phyloP scores from a whole-genome alignment of 495 filamentous ascomycete genomes.

The Podospora fimiseda region DNA sequence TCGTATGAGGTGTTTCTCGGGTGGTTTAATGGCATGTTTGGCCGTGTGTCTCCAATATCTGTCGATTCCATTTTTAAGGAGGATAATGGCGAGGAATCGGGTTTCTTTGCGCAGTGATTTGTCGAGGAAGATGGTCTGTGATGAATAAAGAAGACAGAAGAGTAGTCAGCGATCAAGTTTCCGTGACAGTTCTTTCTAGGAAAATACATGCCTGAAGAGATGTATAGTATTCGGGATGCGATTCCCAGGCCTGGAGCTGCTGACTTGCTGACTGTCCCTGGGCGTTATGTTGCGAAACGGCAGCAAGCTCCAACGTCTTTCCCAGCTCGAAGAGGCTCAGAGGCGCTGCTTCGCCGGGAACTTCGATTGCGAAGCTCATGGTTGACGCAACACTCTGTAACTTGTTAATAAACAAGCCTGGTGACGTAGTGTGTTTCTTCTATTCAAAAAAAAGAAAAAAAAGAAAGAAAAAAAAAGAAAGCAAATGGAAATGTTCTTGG shows the following conservation, averaged over 20 bases:
- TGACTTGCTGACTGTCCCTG: conserved; percentile 72
- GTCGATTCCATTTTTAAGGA: conserved; percentile 92
- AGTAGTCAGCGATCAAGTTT: not conserved
- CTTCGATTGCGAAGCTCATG: conserved; percentile 52
- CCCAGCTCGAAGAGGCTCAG: conserved; percentile 60
- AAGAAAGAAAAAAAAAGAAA: not conserved
- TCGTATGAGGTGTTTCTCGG: conserved; percentile 70
- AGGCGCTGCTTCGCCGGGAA: conserved; percentile 47
- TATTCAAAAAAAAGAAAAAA: not conserved
- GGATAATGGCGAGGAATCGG: conserved; percentile 84
- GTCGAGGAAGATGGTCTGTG: conserved; percentile 71
- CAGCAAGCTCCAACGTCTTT: conserved; percentile 64
- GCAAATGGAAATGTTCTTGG: not conserved
- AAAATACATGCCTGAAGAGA: conserved; percentile 74
- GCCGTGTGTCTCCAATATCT: conserved; percentile 81
- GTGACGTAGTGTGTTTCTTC: not conserved
- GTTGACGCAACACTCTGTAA: too few relatives aligned
- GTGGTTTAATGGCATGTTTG: conserved; percentile 60
- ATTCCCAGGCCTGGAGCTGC: conserved; percentile 85
- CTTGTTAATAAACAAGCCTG: too few relatives aligned
- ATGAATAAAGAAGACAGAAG: not conserved
- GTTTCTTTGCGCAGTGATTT: conserved; percentile 63
- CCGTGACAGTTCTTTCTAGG: too few relatives aligned
- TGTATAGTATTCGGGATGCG: conserved; percentile 64
- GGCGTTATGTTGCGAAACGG: conserved; percentile 64